Conservation (phyloP, 2,329 filamentous ascomycete species). For the Fusarium transvaalense region DNA sequence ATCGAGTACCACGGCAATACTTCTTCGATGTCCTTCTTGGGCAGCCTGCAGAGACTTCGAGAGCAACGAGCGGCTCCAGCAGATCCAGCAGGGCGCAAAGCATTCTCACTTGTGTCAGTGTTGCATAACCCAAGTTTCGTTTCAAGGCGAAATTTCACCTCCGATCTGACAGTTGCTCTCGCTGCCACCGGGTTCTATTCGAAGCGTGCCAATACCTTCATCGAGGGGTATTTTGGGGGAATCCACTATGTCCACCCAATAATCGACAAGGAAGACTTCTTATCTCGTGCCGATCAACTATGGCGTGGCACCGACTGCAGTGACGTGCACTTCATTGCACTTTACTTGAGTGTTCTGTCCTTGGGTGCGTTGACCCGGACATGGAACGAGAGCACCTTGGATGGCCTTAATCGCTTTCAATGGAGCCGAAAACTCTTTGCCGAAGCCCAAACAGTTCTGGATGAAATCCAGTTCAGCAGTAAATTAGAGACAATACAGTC, state of each 20-base stretch:
- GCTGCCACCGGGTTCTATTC: slow-evolving; percentile 11
- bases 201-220: slow-evolving; percentile 12
- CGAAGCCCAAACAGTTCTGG: neutral
- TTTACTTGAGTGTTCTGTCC: slow-evolving; percentile 10
- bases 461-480: slow-evolving; percentile 11
- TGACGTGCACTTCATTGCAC: slow-evolving; percentile 2
- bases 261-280: slow-evolving; percentile 11
- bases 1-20: slow-evolving; percentile 15
- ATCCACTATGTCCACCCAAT: slow-evolving; percentile 18
- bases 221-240: slow-evolving; percentile 2
- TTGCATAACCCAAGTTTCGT: slow-evolving; percentile 9
- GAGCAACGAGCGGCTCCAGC: neutral
- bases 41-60: neutral
- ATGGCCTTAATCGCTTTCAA: neutral
- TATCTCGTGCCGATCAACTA: neutral
- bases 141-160: slow-evolving; percentile 1
- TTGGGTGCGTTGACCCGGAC: slow-evolving; percentile 8
- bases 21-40: slow-evolving; percentile 13
- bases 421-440: slow-evolving; percentile 13
- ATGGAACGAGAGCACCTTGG: neutral
- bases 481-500: slow-evolving; percentile 7
- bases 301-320: slow-evolving; percentile 1
- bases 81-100: neutral
- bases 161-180: slow-evolving; percentile 1
- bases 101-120: slow-evolving; percentile 9